Conservation (phyloP, 805 yeast species). For the Starmerella stellata region DNA sequence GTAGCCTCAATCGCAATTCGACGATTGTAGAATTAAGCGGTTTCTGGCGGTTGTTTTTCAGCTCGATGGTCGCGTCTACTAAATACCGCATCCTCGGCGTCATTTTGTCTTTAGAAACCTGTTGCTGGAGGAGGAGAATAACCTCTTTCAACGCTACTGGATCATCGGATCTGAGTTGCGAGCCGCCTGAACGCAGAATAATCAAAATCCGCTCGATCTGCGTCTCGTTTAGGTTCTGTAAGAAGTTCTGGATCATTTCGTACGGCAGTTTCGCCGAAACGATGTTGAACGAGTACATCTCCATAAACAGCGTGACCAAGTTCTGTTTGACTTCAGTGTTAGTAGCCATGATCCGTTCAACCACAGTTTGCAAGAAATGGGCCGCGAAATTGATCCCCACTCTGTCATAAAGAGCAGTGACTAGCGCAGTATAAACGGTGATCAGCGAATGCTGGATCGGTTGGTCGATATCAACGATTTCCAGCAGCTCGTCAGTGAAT, state of each 20-base stretch:
- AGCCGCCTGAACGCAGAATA: slow-evolving; percentile 59
- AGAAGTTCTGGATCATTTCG: slow-evolving; percentile 41
- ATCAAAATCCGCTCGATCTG: slow-evolving; percentile 64
- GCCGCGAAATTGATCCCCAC: slow-evolving; percentile 86
- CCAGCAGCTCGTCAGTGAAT: slow-evolving; percentile 43
- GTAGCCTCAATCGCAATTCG: slow-evolving; percentile 39
- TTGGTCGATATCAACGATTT: slow-evolving; percentile 45
- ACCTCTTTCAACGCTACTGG: slow-evolving; percentile 72
- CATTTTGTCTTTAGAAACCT: slow-evolving; percentile 24
- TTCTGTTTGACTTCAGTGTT: slow-evolving; percentile 33
- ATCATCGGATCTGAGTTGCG: slow-evolving; percentile 76
- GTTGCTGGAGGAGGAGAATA: slow-evolving; percentile 37
- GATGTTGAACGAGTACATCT: slow-evolving; percentile 59
- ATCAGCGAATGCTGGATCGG: slow-evolving; percentile 62
- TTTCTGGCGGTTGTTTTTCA: slow-evolving; percentile 70
- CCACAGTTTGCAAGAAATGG: slow-evolving; percentile 53
- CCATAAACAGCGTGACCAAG: slow-evolving; percentile 52
- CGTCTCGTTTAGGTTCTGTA: slow-evolving; percentile 41
- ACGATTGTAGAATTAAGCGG: slow-evolving; percentile 36
- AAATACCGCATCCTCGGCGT: slow-evolving; percentile 61
- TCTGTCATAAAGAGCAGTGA: slow-evolving; percentile 58
- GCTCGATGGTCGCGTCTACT: slow-evolving; percentile 65
- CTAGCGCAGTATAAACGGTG: slow-evolving; percentile 57
- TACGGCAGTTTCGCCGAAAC: slow-evolving; percentile 58
- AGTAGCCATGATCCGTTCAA: slow-evolving; percentile 18